Evolutionary conservation across 2,329 filamentous ascomycete species (phyloP).

Genomic region (Colletotrichum somersetense): DNA sequence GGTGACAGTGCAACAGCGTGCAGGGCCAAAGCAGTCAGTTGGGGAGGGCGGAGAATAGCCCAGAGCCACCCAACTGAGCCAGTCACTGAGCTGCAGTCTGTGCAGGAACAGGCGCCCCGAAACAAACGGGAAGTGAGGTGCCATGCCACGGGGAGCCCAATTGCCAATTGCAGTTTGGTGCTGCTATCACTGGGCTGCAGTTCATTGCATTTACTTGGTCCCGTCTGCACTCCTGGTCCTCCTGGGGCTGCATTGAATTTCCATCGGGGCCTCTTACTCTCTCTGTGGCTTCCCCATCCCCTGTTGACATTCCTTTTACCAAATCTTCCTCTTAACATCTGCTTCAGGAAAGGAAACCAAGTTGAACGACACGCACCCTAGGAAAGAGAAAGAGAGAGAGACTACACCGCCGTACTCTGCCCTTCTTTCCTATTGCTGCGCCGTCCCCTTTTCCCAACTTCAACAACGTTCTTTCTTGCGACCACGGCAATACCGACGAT

Average conservation of each 20-base stretch:
- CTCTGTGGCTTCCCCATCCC: conserved; percentile 22
- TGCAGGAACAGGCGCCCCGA: conserved; percentile 39
- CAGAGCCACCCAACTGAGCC: conserved; percentile 29
- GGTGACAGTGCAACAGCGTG: conserved; percentile 13
- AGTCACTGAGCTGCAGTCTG: conserved; percentile 28
- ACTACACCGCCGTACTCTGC: not conserved
- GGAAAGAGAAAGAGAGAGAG: conserved; percentile 1
- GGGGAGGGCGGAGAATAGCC: conserved; percentile 33
- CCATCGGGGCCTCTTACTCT: conserved; percentile 10
- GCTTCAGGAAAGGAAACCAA: conserved; percentile 28
- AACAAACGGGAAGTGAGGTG: conserved; percentile 23
- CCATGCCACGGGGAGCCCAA: conserved; percentile 9
- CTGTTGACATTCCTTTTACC: conserved; percentile 10
- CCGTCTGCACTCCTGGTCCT: conserved; percentile 18
- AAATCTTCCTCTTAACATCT: conserved; percentile 28
- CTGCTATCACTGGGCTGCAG: conserved; percentile 15
- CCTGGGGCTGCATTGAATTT: conserved; percentile 17
- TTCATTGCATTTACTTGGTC: conserved; percentile 27
- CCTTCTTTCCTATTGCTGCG: not conserved
- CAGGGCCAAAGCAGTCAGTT: conserved; percentile 27
- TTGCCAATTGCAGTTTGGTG: not conserved
- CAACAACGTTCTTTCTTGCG: conserved; percentile 11
- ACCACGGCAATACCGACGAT: conserved; percentile 7
- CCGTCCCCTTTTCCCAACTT: conserved; percentile 10
- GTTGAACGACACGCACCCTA: conserved; percentile 22